Conservation (phyloP, 371 early-diverging fungal genomes). For the Mortierella sp. region DNA sequence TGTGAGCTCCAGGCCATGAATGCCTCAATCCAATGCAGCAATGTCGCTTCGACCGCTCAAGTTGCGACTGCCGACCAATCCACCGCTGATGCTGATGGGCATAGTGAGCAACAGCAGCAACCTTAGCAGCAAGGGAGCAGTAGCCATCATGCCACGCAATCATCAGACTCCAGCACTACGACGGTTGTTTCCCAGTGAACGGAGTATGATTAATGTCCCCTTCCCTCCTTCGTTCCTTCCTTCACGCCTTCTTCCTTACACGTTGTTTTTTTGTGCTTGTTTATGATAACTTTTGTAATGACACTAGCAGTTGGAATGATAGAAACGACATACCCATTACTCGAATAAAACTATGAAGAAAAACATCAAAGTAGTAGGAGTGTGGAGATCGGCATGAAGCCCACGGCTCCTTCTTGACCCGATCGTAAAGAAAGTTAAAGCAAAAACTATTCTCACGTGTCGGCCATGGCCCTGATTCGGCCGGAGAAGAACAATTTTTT, state of each 20-base stretch:
- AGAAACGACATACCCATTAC: background rate
- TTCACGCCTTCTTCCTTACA: background rate
- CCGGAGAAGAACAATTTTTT: conserved; percentile 24
- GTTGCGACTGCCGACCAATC: no score
- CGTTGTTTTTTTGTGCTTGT: no score
- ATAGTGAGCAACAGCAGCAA: background rate
- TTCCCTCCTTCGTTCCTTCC: background rate
- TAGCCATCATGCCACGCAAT: background rate
- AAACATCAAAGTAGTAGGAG: background rate
- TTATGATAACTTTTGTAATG: conserved; percentile 5
- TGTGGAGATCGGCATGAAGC: background rate
- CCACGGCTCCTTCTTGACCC: background rate
- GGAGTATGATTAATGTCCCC: background rate
- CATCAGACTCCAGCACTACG: background rate
- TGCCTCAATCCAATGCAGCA: conserved; percentile 31
- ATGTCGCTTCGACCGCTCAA: conserved; percentile 15
- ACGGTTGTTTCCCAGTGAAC: background rate
- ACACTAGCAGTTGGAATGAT: background rate
- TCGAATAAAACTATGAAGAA: background rate
- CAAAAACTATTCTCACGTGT: conserved; percentile 37
- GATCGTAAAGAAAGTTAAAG: no score
- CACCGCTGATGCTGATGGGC: background rate
- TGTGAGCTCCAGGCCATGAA: conserved; percentile 47
- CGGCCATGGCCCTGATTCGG: conserved; percentile 35
- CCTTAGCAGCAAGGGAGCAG: background rate